These are phyloP conservation scores for Saitoella complicata DNA, from an alignment of 805 yeast species.

Conservation along the genomic window DNA sequence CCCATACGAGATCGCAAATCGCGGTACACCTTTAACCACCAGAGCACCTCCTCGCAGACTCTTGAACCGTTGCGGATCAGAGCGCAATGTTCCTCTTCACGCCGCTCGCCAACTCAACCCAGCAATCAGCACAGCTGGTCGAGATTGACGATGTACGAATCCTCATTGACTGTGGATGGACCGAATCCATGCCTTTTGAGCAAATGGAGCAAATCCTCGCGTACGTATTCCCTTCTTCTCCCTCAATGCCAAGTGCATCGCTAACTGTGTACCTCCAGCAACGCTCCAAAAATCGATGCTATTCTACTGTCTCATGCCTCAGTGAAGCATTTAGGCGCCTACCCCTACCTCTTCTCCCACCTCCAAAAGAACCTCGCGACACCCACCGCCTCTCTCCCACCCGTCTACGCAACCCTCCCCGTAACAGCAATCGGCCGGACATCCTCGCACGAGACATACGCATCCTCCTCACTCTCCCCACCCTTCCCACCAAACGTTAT, in stretches of 20 bases:
- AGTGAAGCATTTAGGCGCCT: conserved; percentile 64
- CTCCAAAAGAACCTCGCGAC: conserved; percentile 1
- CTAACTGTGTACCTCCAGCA: no score
- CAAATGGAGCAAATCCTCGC: no score
- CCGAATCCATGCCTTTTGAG: conserved; percentile 7
- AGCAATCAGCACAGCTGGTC: conserved; percentile 18
- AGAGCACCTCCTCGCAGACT: no score
- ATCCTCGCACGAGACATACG: conserved; percentile 64
- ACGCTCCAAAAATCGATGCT: conserved; percentile 32
- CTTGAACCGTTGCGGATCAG: background rate
- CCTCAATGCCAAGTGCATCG: no score
- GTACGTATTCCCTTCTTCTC: no score
- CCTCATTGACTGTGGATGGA: conserved; percentile 27
- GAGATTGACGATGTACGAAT: conserved; percentile 20
- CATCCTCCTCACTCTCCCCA: background rate
- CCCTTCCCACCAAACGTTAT: conserved; percentile 31
- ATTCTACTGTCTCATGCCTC: conserved; percentile 81
- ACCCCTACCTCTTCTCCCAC: conserved; percentile 25
- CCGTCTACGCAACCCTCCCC: conserved; percentile 76
- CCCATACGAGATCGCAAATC: no score
- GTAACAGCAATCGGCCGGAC: conserved; percentile 73
- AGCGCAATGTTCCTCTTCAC: conserved; percentile 21
- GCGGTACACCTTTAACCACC: no score
- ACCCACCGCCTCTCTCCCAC: conserved; percentile 6
- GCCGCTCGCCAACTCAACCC: conserved; percentile 14